Base-by-base conservation (phyloP, 2,329 filamentous ascomycete genomes). In the Fusarium verrucosum region DNA sequence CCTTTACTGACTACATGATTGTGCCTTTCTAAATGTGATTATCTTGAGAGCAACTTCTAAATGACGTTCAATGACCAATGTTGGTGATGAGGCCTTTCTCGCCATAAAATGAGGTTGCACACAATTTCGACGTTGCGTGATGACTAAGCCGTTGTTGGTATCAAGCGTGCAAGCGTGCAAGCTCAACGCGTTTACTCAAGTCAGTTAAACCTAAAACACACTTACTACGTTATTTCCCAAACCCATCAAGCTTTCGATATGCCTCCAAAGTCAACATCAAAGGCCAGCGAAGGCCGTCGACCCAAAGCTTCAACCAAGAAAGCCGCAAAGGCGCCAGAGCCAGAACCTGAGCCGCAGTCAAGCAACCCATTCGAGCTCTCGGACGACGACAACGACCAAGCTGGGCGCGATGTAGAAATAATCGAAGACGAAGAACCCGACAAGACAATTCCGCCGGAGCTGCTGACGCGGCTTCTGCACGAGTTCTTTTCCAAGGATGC, bases 391-490 rank as follows among this genome's bases (percentile, higher is more conserved):
- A 43, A 61, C 37, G 45, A 61, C 4, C 44, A 25, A 22, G 22
- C 37, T 7, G 22, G 42, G 16, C 72, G 68, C 4, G 72, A 72
- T 1, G 71, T 74, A 14, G 38, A 57, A 26, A 53, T 47, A 10
- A 52, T 57, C 5, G 70, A 70, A 7, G 70, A 76, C 4, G 78
- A 77, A 4, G 70, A 78, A 13, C 73, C 75, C 0, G 76, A 77
- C 26, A 79, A 80, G 62, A 78, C 79, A 44, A 90, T 97, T 25
- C 91, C 93, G 0, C 82, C 85, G 5, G 88, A 92, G 38, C 82
- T 98, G 1, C 78, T 97, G 36, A 90, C 91, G 10, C 85, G 88
- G 32, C 79, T 97, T 5, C 81, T 97, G 30, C 89, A 96, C 74
- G 87, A 94, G 69, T 87, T 91, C 74, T 97, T 97, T 73, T 82